Percentiles rank a stretch among this genome's conserved stretches.
phyloP scores from a whole-genome alignment of 23 red algal genomes.

The Gracilaria caudata region DNA sequence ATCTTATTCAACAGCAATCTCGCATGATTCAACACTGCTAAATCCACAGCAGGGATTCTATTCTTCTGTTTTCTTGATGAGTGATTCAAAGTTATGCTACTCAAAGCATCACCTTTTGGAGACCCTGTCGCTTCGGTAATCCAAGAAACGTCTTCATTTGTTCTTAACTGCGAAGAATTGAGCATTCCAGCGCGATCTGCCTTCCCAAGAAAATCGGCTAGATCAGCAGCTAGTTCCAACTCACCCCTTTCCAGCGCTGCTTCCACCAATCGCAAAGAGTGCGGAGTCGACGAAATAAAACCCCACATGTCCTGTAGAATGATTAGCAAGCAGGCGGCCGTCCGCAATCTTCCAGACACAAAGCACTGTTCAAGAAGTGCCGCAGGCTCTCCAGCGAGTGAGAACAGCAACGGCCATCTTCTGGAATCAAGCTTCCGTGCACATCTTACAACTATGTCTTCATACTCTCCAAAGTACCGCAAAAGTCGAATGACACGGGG shows the following conservation, averaged over 20 bases:
- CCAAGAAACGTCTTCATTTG: slow-evolving; percentile 77
- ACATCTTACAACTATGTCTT: slow-evolving; percentile 97
- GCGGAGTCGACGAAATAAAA: slow-evolving; percentile 76
- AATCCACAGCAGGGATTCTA: slow-evolving; percentile 77
- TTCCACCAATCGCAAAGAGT: slow-evolving; percentile 84
- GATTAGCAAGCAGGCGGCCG: slow-evolving; percentile 86
- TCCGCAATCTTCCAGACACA: slow-evolving; percentile 79
- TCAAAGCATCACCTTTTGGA: slow-evolving; percentile 42
- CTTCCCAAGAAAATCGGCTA: slow-evolving; percentile 79
- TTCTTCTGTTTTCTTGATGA: slow-evolving; percentile 4
- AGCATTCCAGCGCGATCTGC: slow-evolving; percentile 81
- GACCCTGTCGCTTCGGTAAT: slow-evolving; percentile 56
- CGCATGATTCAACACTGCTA: slow-evolving; percentile 73
- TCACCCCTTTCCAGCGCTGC: slow-evolving; percentile 82
- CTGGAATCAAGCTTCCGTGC: slow-evolving; percentile 95
- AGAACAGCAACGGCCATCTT: slow-evolving; percentile 92
- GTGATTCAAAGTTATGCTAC: slow-evolving; percentile 18
- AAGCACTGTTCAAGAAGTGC: slow-evolving; percentile 95
- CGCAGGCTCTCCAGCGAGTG: slow-evolving; percentile 86
- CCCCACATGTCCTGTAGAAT: slow-evolving; percentile 99
- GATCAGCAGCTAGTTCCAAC: slow-evolving; percentile 65
- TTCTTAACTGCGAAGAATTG: slow-evolving; percentile 61
- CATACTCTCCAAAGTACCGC: slow-evolving; percentile 99
- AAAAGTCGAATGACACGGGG: slow-evolving; percentile 74
- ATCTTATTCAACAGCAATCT: slow-evolving; percentile 63